phyloP scores from a whole-genome alignment of 306 rosid species.

The Abrus precatorius region DNA sequence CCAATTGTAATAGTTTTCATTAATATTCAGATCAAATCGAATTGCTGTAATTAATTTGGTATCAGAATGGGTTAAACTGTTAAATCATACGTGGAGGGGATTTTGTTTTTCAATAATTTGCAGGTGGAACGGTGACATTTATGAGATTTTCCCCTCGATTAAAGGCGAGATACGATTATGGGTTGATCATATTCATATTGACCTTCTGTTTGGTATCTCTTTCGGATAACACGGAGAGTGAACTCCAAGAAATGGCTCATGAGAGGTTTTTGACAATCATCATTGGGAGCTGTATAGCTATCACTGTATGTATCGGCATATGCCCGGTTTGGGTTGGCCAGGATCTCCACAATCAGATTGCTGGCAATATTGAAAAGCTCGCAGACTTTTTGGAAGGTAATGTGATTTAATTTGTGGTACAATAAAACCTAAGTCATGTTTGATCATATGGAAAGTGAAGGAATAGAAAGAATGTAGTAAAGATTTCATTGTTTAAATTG shows the following conservation, averaged over 20 bases:
- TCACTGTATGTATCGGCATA: constrained; percentile 56
- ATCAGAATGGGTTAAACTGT: too few relatives aligned
- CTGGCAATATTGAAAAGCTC: constrained; percentile 64
- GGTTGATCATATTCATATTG: constrained; percentile 67
- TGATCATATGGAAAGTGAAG: too few relatives aligned
- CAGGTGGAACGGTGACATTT: constrained; percentile 66
- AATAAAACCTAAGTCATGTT: too few relatives aligned
- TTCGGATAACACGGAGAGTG: constrained; percentile 57
- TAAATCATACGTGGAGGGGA: too few relatives aligned
- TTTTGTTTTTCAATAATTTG: background rate
- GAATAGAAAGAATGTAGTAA: too few relatives aligned
- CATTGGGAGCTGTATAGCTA: constrained; percentile 65
- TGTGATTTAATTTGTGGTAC: background rate
- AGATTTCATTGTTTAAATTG: too few relatives aligned
- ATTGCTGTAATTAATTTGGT: too few relatives aligned
- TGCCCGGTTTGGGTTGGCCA: constrained; percentile 84
- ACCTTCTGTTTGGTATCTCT: constrained; percentile 67
- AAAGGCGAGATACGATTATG: constrained; percentile 80
- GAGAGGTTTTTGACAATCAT: constrained; percentile 69
- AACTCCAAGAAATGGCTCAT: constrained; percentile 53
- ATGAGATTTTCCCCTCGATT: constrained; percentile 66
- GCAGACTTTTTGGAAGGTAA: constrained; percentile 69
- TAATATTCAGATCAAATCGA: too few relatives aligned
- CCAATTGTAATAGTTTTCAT: too few relatives aligned
- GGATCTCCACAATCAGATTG: constrained; percentile 77